These are phyloP conservation scores for Prillingera fragicola DNA, from an alignment of 1,284 basidiomycete genomes.

Conservation along the genomic window DNA sequence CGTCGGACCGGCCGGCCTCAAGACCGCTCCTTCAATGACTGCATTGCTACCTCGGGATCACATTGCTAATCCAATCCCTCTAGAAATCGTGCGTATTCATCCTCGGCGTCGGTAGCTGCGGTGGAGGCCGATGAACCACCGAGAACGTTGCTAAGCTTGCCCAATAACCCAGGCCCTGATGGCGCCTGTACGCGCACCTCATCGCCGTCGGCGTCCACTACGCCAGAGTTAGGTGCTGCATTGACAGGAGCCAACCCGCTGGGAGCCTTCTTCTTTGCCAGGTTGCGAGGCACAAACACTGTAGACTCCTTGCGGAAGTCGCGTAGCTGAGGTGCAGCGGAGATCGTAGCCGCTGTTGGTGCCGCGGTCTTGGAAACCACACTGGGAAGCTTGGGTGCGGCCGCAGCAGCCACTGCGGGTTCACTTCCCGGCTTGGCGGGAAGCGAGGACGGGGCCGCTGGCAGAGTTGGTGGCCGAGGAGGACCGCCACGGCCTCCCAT, in stretches of 20 bases:
- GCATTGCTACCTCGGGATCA: too few species aligned
- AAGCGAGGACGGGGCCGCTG: conserved; percentile 5
- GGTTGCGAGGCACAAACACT: conserved; percentile 66
- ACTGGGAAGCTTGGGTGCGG: too few species aligned
- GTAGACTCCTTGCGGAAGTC: conserved; percentile 89
- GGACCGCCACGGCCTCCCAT: too few species aligned
- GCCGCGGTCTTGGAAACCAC: too few species aligned
- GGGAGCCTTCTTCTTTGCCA: conserved; percentile 36
- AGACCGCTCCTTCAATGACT: neutral
- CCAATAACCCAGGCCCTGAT: conserved; percentile 35
- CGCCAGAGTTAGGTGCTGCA: conserved; percentile 38
- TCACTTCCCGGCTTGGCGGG: conserved; percentile 9
- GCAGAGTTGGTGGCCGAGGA: neutral
- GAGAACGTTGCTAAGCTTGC: conserved; percentile 39
- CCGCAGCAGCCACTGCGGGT: conserved; percentile 27
- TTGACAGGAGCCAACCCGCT: conserved; percentile 25
- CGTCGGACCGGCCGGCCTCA: too few species aligned
- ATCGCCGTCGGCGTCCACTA: conserved; percentile 39
- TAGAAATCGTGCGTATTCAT: conserved; percentile 17
- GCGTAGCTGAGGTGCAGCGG: conserved; percentile 74
- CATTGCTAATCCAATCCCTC: conserved; percentile 10
- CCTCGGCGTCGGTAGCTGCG: conserved; percentile 8
- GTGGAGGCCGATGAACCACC: conserved; percentile 8
- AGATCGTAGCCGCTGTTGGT: conserved; percentile 59
- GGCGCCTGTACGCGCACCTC: conserved; percentile 15